These are phyloP conservation scores for Orbilia quercus DNA, from an alignment of 2,329 filamentous ascomycete species.

Conservation along the genomic window DNA sequence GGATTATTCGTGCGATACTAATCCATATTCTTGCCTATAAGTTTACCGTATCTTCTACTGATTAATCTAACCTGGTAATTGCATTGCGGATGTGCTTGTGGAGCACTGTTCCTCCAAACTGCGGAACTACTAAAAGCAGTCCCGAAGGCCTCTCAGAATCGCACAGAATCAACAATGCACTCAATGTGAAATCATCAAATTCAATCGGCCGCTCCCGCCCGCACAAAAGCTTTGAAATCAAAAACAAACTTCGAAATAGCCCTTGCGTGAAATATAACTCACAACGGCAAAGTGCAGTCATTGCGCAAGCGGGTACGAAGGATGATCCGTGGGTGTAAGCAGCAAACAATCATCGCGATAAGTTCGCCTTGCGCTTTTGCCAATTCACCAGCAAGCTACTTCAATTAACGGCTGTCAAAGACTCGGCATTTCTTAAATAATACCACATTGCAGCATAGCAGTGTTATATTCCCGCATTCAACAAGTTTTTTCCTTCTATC, in stretches of 20 bases:
- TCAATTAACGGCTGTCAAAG: neutral
- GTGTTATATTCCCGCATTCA: neutral
- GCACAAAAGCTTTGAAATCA: neutral
- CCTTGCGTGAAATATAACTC: conserved; percentile 10
- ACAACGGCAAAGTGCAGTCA: neutral
- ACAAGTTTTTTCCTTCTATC: too few relatives aligned
- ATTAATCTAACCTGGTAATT: too few relatives aligned
- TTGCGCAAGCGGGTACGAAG: conserved; percentile 9
- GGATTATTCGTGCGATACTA: too few relatives aligned
- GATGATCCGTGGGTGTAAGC: neutral
- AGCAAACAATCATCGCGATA: conserved; percentile 10
- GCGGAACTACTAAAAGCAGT: too few relatives aligned
- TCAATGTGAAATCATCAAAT: neutral
- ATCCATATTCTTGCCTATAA: too few relatives aligned
- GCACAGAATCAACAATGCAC: too few relatives aligned
- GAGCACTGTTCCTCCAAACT: too few relatives aligned
- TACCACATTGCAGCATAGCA: neutral
- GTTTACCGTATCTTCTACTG: too few relatives aligned
- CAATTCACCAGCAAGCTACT: neutral
- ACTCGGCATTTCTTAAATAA: neutral
- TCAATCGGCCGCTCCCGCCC: conserved; percentile 37
- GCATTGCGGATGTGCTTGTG: too few relatives aligned
- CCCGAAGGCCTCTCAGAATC: too few relatives aligned
- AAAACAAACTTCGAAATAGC: neutral
- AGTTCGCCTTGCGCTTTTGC: conserved; percentile 51